These are phyloP conservation scores for Gossypium trilobum DNA, from an alignment of 441 rosid genomes.

Conservation along the genomic window DNA sequence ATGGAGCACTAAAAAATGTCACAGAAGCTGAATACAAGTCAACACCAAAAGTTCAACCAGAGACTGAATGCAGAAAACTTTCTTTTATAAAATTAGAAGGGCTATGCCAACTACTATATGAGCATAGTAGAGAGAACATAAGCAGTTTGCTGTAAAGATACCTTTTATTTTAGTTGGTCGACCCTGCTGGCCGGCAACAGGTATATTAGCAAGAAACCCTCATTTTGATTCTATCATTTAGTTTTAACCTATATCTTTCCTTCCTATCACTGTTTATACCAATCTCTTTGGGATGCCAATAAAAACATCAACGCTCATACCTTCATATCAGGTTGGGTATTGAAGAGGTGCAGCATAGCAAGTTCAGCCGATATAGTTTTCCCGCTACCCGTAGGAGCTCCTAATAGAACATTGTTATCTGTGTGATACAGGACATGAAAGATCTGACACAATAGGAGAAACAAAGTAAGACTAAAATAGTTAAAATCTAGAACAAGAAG, in stretches of 20 bases:
- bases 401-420: conserved; percentile 84
- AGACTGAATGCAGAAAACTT: not conserved
- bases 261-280: not conserved
- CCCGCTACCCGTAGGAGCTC: conserved; percentile 99
- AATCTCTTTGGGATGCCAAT: not conserved
- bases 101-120: not conserved
- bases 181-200: not conserved
- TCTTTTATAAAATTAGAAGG: not conserved
- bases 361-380: conserved; percentile 98
- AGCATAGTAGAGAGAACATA: conserved; percentile 2
- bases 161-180: not conserved
- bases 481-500: conserved; percentile 10
- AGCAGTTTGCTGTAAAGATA: not conserved
- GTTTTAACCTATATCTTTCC: not conserved
- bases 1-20: conserved; percentile 1
- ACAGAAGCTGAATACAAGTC: not conserved
- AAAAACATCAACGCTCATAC: conserved; percentile 28
- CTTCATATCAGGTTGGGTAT: conserved; percentile 98
- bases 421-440: conserved; percentile 90
- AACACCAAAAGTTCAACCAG: not conserved
- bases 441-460: conserved; percentile 45
- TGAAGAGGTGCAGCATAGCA: conserved; percentile 91
- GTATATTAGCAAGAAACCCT: conserved; percentile 3
- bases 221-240: not conserved
- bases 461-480: conserved; percentile 7